Conservation (phyloP, 1,284 basidiomycete genomes). For the Boletellus sp. region DNA sequence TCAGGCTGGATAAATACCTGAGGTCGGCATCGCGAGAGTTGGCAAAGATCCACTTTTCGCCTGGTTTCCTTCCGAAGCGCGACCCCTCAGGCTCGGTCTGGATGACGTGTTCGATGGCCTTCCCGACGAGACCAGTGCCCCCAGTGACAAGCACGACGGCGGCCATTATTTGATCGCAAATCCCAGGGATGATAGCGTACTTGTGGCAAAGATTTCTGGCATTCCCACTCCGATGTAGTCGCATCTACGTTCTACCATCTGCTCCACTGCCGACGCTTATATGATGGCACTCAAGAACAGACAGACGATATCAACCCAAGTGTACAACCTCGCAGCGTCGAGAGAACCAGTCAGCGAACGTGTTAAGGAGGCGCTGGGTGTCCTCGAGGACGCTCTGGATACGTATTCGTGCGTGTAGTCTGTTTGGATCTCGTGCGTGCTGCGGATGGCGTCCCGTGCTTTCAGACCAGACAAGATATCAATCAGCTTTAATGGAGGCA, state of each 20-base stretch:
- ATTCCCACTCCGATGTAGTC: neutral
- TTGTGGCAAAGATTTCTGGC: no score
- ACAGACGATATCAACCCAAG: constrained; percentile 48
- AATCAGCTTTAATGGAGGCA: constrained; percentile 96
- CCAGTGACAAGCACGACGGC: constrained; percentile 77
- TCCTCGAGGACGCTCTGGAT: constrained; percentile 75
- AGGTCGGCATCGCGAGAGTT: constrained; percentile 76
- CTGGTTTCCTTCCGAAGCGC: constrained; percentile 67
- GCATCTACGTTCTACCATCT: neutral
- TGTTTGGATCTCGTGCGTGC: constrained; percentile 7
- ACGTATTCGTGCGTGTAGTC: constrained; percentile 65
- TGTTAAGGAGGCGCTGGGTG: constrained; percentile 72
- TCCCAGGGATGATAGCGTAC: neutral
- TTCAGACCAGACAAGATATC: constrained; percentile 64
- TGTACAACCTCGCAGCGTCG: constrained; percentile 56
- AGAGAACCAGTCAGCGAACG: constrained; percentile 53
- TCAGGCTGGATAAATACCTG: constrained; percentile 41
- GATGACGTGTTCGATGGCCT: constrained; percentile 75
- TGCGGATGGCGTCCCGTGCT: constrained; percentile 1
- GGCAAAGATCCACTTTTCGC: constrained; percentile 84
- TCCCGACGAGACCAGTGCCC: constrained; percentile 82
- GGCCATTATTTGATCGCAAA: constrained; percentile 30
- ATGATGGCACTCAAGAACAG: constrained; percentile 36
- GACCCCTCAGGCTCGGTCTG: constrained; percentile 74
- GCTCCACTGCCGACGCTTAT: neutral